A percentile compares a stretch with the other conserved stretches of the same genome.
Evolutionary conservation across 225 moss, liverwort and hornwort genomes (phyloP).

Genomic region (Takakia lepidozioides): DNA sequence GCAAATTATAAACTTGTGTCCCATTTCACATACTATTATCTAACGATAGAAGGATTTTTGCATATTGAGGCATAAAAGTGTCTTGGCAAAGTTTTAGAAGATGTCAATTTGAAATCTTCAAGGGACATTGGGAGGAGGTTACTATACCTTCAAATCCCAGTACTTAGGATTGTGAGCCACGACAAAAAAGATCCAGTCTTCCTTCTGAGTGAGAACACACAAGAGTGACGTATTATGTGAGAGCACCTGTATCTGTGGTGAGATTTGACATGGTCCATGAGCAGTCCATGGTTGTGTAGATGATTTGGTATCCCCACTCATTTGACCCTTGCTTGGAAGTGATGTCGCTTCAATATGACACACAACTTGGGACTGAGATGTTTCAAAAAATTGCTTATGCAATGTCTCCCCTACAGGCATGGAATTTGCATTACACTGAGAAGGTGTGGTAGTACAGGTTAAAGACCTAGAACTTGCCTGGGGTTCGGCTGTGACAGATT

Average conservation of each 20-base stretch:
- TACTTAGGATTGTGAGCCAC: too few relatives aligned
- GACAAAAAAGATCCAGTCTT: too few relatives aligned
- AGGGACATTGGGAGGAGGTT: too few relatives aligned
- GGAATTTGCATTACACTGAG: background rate
- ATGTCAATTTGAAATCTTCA: too few relatives aligned
- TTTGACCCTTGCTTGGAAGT: background rate
- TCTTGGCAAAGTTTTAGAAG: too few relatives aligned
- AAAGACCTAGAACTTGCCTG: background rate
- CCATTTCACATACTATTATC: too few relatives aligned
- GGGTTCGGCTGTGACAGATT: too few relatives aligned
- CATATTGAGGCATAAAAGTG: too few relatives aligned
- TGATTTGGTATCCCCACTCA: background rate
- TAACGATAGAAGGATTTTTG: too few relatives aligned
- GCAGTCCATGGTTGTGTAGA: background rate
- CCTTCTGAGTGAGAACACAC: too few relatives aligned
- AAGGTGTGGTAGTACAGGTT: background rate
- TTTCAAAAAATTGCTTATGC: slow-evolving; percentile 1
- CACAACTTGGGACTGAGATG: slow-evolving; percentile 1
- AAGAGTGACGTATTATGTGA: background rate
- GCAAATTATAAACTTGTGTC: too few relatives aligned
- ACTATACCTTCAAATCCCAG: too few relatives aligned
- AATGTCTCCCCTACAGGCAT: background rate
- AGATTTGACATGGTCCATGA: background rate
- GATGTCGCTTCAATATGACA: background rate
- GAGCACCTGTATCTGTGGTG: background rate